These are phyloP conservation scores for Tinospora cordifolia DNA, from an alignment of 164 flowering plant species.

Conservation along the genomic window DNA sequence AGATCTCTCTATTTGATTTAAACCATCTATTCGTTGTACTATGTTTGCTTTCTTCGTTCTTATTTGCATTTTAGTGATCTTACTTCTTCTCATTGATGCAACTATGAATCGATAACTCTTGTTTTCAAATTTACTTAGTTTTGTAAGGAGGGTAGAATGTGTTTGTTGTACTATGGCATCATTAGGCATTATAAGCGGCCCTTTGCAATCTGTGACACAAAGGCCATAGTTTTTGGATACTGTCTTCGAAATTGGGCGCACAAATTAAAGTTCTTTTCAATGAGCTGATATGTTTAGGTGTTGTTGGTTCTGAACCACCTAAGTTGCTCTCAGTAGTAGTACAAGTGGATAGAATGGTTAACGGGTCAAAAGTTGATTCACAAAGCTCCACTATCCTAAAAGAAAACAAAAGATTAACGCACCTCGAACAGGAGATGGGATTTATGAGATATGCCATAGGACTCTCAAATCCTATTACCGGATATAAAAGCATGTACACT, in stretches of 20 bases:
- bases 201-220: neutral
- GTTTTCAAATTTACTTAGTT: too few species aligned
- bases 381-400: neutral
- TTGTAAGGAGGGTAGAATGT: too few species aligned
- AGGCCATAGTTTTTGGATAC: neutral
- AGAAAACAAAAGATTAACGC: neutral
- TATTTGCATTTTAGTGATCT: too few species aligned
- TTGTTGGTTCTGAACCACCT: neutral
- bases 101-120: too few species aligned
- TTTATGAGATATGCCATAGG: neutral
- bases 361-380: neutral
- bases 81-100: too few species aligned
- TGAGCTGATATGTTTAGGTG: neutral
- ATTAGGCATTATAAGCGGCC: too few species aligned
- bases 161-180: too few species aligned
- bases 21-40: too few species aligned
- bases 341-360: neutral
- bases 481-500: neutral
- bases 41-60: too few species aligned
- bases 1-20: too few species aligned
- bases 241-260: neutral
- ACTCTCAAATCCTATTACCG: neutral
- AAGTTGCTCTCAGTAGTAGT: neutral
- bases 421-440: neutral
- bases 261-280: neutral